Percentiles rank a stretch among this genome's conserved stretches.
Evolutionary conservation across 495 filamentous ascomycete genomes (phyloP).

Genomic region (Glonium stellatum): DNA sequence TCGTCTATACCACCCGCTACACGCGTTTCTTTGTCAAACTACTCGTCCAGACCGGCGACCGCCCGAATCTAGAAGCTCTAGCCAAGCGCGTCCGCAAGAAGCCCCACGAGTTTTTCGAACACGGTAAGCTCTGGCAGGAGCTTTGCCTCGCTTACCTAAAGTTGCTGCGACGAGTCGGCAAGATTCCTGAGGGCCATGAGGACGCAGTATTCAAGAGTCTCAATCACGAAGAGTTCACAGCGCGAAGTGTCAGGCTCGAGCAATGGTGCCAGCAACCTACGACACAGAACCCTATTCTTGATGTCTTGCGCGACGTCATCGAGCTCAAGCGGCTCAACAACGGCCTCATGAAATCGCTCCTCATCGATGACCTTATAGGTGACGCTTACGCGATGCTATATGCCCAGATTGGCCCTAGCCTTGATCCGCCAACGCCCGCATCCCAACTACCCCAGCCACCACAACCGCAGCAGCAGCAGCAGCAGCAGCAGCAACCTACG

Average conservation of each 20-base stretch:
- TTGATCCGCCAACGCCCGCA: slow-evolving; percentile 34
- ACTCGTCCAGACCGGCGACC: slow-evolving; percentile 69
- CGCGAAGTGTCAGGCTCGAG: slow-evolving; percentile 49
- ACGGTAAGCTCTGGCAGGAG: slow-evolving; percentile 76
- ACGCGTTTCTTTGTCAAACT: slow-evolving; percentile 71
- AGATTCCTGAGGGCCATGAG: slow-evolving; percentile 57
- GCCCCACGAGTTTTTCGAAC: slow-evolving; percentile 75
- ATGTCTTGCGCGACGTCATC: slow-evolving; percentile 71
- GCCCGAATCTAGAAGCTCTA: slow-evolving; percentile 69
- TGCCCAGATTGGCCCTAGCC: slow-evolving; percentile 25
- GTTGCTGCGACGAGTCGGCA: slow-evolving; percentile 62
- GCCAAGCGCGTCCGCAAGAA: slow-evolving; percentile 77
- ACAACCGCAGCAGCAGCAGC: slow-evolving; percentile 20
- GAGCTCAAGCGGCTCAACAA: slow-evolving; percentile 90
- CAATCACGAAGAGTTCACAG: slow-evolving; percentile 70
- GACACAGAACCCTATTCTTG: slow-evolving; percentile 47
- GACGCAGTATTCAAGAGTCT: slow-evolving; percentile 78
- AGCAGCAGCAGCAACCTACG: slow-evolving; percentile 8
- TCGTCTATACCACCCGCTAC: slow-evolving; percentile 89
- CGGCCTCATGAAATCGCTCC: slow-evolving; percentile 70
- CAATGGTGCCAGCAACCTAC: slow-evolving; percentile 41
- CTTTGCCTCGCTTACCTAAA: slow-evolving; percentile 67
- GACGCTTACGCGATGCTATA: slow-evolving; percentile 85
- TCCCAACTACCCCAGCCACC: slow-evolving; percentile 11
- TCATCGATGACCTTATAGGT: slow-evolving; percentile 83